Conservation (phyloP, 768 basidiomycete species). For the Hysterangium stoloniferum region DNA sequence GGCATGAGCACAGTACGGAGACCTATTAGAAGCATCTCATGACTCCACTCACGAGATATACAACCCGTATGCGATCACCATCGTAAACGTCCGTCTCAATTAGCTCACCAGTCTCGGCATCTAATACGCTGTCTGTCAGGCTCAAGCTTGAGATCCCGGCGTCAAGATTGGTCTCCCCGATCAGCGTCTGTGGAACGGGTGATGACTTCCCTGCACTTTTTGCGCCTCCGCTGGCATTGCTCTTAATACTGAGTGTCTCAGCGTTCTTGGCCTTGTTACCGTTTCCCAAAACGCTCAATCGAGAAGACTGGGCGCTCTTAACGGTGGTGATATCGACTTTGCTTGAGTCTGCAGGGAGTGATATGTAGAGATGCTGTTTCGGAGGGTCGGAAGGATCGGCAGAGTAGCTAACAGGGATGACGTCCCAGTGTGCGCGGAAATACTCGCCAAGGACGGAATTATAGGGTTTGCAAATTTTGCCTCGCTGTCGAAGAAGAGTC, state of each 20-base stretch:
- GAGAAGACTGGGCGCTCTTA: constrained; percentile 52
- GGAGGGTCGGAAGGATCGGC: constrained; percentile 40
- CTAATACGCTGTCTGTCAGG: constrained; percentile 30
- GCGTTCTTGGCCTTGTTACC: background rate
- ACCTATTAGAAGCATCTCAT: background rate
- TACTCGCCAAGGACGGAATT: constrained; percentile 85
- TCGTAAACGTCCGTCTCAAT: constrained; percentile 28
- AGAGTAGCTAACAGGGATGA: constrained; percentile 52
- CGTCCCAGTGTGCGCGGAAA: constrained; percentile 83
- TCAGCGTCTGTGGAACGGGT: constrained; percentile 24
- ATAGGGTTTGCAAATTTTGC: constrained; percentile 91
- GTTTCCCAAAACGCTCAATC: constrained; percentile 11
- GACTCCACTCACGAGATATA: constrained; percentile 46
- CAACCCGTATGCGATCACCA: constrained; percentile 51
- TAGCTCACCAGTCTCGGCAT: constrained; percentile 21
- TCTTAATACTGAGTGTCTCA: background rate
- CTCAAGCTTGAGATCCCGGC: constrained; percentile 57
- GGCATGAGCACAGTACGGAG: background rate
- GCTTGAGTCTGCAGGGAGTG: constrained; percentile 33
- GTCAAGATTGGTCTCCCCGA: constrained; percentile 36
- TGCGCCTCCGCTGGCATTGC: background rate
- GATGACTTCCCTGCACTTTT: background rate
- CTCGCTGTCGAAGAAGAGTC: constrained; percentile 45
- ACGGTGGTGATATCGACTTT: constrained; percentile 43
- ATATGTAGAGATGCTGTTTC: constrained; percentile 31